Evolutionary conservation across 768 basidiomycete species (phyloP).

Genomic region (Amanita molliuscula): DNA sequence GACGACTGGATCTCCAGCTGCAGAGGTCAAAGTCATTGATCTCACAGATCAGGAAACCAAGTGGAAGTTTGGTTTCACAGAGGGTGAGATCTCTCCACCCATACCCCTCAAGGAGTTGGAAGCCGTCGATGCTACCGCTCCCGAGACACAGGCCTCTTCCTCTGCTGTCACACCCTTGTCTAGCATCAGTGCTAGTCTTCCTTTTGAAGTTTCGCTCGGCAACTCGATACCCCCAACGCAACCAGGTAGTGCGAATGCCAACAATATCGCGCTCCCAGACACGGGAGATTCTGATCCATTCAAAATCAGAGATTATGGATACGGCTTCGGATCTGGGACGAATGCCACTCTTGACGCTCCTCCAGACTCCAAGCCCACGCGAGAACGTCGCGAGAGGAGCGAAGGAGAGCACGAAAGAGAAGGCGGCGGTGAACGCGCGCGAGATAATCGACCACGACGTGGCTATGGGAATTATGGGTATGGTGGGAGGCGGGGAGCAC

Average conservation of each 20-base stretch:
- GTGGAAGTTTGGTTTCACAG: slow-evolving; percentile 48
- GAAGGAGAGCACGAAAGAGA: slow-evolving; percentile 12
- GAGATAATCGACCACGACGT: slow-evolving; percentile 10
- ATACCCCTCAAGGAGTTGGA: neutral
- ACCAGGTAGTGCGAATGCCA: neutral
- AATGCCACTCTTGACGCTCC: neutral
- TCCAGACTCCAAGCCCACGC: slow-evolving; percentile 7
- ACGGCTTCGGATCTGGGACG: slow-evolving; percentile 40
- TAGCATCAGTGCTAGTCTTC: slow-evolving; percentile 6
- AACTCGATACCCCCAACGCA: neutral
- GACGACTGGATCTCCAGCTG: slow-evolving; percentile 3
- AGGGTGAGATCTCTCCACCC: neutral
- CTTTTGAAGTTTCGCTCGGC: slow-evolving; percentile 1
- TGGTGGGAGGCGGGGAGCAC: slow-evolving; percentile 12
- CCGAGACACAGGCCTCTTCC: slow-evolving; percentile 4
- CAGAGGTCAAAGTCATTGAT: slow-evolving; percentile 19
- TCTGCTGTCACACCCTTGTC: slow-evolving; percentile 5
- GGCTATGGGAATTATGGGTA: slow-evolving; percentile 15
- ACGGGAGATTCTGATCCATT: slow-evolving; percentile 26
- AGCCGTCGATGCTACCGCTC: neutral
- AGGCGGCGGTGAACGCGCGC: slow-evolving; percentile 22
- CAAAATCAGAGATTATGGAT: slow-evolving; percentile 54
- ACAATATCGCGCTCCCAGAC: neutral
- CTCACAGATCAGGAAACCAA: slow-evolving; percentile 17
- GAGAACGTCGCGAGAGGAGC: slow-evolving; percentile 9